phyloP scores from a whole-genome alignment of 2,329 filamentous ascomycete genomes.

The Reticulascus tulasneorum region DNA sequence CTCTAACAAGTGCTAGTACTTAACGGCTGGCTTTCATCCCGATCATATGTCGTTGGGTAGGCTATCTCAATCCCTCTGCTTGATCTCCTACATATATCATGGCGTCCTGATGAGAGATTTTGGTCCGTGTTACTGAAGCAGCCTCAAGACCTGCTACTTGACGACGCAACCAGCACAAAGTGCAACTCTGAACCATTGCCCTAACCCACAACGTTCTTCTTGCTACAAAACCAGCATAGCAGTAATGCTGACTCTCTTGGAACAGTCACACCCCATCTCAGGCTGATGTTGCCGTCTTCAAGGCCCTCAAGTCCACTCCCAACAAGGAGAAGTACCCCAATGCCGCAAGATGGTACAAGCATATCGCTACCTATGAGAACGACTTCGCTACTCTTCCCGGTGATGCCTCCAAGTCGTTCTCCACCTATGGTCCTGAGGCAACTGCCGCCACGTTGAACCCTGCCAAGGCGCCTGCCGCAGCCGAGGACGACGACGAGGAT shows the following conservation, averaged over 20 bases:
- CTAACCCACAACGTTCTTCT: conserved; percentile 2
- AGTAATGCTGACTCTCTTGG: conserved; percentile 6
- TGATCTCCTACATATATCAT: conserved; percentile 35
- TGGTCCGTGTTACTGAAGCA: conserved; percentile 95
- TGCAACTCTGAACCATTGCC: conserved; percentile 65
- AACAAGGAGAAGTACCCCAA: conserved; percentile 85
- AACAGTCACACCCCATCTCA: conserved; percentile 68
- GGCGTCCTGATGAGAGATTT: conserved; percentile 89
- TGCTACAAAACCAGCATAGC: not conserved
- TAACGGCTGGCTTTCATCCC: conserved; percentile 69
- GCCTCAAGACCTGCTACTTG: conserved; percentile 86
- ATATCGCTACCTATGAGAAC: conserved; percentile 87
- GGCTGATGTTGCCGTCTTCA: conserved; percentile 94
- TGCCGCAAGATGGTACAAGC: conserved; percentile 98
- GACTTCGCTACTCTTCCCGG: conserved; percentile 90
- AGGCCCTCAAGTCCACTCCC: conserved; percentile 74
- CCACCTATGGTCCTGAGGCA: conserved; percentile 84
- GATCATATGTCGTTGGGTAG: conserved; percentile 81
- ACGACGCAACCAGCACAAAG: conserved; percentile 67
- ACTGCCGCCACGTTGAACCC: conserved; percentile 77
- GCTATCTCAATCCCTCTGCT: conserved; percentile 29
- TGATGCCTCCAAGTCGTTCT: conserved; percentile 84
- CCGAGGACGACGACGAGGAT: conserved; percentile 71
- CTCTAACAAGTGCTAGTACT: conserved; percentile 49
- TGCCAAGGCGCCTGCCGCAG: conserved; percentile 71